A percentile compares a stretch with the other conserved stretches of the same genome.
These are phyloP conservation scores for Boletus coccyginus DNA, from an alignment of 768 basidiomycete genomes.

Conservation along the genomic window DNA sequence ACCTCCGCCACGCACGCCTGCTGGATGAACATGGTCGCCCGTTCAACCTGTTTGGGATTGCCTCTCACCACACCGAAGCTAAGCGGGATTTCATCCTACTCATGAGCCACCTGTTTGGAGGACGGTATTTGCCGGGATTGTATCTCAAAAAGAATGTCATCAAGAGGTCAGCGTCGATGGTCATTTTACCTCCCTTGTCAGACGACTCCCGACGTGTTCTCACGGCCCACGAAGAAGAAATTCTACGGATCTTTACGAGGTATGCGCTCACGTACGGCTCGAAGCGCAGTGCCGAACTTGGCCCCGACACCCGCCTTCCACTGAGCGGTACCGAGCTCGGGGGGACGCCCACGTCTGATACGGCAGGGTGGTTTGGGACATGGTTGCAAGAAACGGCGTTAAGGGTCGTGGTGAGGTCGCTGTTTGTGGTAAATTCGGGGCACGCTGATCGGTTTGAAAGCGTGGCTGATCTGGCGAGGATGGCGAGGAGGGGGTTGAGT, in stretches of 20 bases:
- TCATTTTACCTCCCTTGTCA: conserved; percentile 52
- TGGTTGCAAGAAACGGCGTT: conserved; percentile 40
- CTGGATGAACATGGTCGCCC: conserved; percentile 54
- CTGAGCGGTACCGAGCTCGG: conserved; percentile 38
- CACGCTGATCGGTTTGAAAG: conserved; percentile 53
- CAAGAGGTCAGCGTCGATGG: conserved; percentile 50
- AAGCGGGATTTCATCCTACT: conserved; percentile 51
- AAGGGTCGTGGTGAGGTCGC: conserved; percentile 47
- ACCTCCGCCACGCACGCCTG: conserved; percentile 56
- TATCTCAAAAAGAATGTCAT: conserved; percentile 38
- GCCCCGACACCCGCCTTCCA: conserved; percentile 46
- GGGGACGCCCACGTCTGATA: conserved; percentile 2
- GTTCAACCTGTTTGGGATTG: conserved; percentile 53
- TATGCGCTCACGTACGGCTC: conserved; percentile 52
- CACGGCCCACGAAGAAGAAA: conserved; percentile 44
- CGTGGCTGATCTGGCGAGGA: conserved; percentile 50
- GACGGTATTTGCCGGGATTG: conserved; percentile 49
- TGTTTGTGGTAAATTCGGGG: conserved; percentile 68
- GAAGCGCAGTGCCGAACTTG: conserved; percentile 38
- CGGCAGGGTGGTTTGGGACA: conserved; percentile 28
- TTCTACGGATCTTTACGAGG: conserved; percentile 50
- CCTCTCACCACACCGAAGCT: conserved; percentile 54
- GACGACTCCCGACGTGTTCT: conserved; percentile 41
- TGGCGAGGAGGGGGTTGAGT: conserved; percentile 50
- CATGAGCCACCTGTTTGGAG: conserved; percentile 64